phyloP scores from a whole-genome alignment of 2,329 filamentous ascomycete species.

The Madurella mycetomatis region DNA sequence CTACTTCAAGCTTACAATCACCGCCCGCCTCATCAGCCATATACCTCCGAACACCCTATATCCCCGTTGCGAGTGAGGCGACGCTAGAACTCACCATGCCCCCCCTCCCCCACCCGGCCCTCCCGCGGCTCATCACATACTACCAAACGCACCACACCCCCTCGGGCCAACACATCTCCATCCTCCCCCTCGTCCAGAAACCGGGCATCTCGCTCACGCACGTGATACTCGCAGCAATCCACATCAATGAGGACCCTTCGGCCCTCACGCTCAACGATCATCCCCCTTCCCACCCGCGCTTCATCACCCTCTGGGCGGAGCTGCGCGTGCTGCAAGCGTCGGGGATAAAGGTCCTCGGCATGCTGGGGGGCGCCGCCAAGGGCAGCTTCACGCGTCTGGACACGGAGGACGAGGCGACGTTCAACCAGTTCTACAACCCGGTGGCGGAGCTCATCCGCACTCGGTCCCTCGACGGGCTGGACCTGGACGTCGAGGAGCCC shows the following conservation, averaged over 20 bases:
- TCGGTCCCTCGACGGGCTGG: slow-evolving; percentile 59
- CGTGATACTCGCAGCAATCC: slow-evolving; percentile 73
- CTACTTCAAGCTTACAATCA: too few relatives aligned
- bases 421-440: slow-evolving; percentile 67
- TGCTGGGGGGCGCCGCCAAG: slow-evolving; percentile 74
- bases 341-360: slow-evolving; percentile 71
- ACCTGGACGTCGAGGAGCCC: slow-evolving; percentile 71
- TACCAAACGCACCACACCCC: slow-evolving; percentile 41
- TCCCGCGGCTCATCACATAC: slow-evolving; percentile 34
- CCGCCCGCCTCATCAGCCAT: background rate
- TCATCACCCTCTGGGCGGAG: slow-evolving; percentile 65
- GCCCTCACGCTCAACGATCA: slow-evolving; percentile 73
- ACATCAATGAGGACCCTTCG: slow-evolving; percentile 64
- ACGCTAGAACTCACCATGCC: slow-evolving; percentile 23
- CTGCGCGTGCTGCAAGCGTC: slow-evolving; percentile 62
- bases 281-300: slow-evolving; percentile 57
- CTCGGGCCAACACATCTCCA: slow-evolving; percentile 35
- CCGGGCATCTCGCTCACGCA: slow-evolving; percentile 54
- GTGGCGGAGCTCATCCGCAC: slow-evolving; percentile 57
- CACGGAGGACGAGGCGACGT: slow-evolving; percentile 40
- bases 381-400: slow-evolving; percentile 60
- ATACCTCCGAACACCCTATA: background rate
- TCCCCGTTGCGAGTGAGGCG: background rate
- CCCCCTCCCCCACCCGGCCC: slow-evolving; percentile 26
- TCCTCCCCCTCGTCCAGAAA: slow-evolving; percentile 39